phyloP scores from a whole-genome alignment of 2,329 filamentous ascomycete species.

The Fusarium oligoseptatum region DNA sequence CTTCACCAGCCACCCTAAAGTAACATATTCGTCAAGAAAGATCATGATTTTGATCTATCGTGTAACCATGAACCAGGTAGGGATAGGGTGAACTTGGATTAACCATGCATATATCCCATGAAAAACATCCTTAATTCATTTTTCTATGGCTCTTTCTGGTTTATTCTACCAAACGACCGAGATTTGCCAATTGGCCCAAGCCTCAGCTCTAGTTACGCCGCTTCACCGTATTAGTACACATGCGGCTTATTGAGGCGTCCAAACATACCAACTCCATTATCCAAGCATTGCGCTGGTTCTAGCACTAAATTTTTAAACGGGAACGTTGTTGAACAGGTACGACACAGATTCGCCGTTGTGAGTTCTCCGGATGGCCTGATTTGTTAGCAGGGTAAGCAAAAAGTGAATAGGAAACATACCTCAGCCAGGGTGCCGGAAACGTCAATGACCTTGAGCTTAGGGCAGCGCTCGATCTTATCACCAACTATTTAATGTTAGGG shows the following conservation, averaged over 20 bases:
- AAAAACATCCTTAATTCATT: conserved; percentile 18
- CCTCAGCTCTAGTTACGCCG: conserved; percentile 40
- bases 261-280: conserved; percentile 45
- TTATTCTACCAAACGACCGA: conserved; percentile 35
- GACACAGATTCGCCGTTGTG: conserved; percentile 76
- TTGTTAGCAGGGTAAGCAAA: conserved; percentile 15
- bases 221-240: conserved; percentile 33
- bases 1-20: not conserved
- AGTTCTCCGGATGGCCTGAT: conserved; percentile 75
- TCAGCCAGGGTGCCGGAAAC: conserved; percentile 86
- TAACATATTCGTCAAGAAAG: not conserved
- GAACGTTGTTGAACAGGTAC: conserved; percentile 77
- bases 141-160: conserved; percentile 32
- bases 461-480: conserved; percentile 83
- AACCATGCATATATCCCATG: not conserved
- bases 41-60: not conserved
- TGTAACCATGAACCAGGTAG: not conserved
- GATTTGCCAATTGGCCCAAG: conserved; percentile 30
- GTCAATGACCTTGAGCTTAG: conserved; percentile 90
- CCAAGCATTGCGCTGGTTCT: conserved; percentile 28
- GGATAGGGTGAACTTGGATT: not conserved
- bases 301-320: conserved; percentile 54
- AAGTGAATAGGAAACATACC: conserved; percentile 46
- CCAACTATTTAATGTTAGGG: conserved; percentile 59
- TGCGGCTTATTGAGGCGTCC: not conserved